phyloP scores from a whole-genome alignment of 2,329 filamentous ascomycete species.

The Fonsecaea pedrosoi region DNA sequence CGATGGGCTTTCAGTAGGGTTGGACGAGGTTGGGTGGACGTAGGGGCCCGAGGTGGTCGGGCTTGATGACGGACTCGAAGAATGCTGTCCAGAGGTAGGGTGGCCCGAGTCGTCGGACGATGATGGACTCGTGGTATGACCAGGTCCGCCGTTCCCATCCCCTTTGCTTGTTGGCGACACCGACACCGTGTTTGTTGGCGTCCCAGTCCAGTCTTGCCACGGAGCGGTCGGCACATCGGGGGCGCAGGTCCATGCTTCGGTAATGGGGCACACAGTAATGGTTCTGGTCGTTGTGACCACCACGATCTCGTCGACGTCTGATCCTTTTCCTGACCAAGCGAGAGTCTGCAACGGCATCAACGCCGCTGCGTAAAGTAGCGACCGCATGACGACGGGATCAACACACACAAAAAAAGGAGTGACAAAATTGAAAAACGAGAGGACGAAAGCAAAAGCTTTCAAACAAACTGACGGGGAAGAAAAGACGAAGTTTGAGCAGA shows the following conservation, averaged over 20 bases:
- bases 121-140: neutral
- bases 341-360: conserved; percentile 30
- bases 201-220: conserved; percentile 12
- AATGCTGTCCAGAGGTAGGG: neutral
- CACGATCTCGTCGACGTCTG: conserved; percentile 32
- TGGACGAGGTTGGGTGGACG: neutral
- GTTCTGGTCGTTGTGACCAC: conserved; percentile 33
- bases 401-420: conserved; percentile 25
- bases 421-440: conserved; percentile 36
- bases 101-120: neutral
- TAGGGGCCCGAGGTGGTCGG: neutral
- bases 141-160: conserved; percentile 11
- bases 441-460: conserved; percentile 40
- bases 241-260: conserved; percentile 32
- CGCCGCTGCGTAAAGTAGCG: conserved; percentile 35
- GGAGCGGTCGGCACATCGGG: conserved; percentile 25
- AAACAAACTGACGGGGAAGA: conserved; percentile 23
- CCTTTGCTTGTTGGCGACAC: conserved; percentile 11
- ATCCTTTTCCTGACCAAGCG: conserved; percentile 13
- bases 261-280: conserved; percentile 37
- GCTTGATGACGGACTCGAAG: neutral
- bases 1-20: neutral
- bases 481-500: conserved; percentile 18
- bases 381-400: conserved; percentile 31
- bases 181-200: conserved; percentile 1